Evolutionary conservation across 345 rosid genomes (phyloP), one percentile per base, ranked within the genome.

Genomic region (Acer negundo): DNA sequence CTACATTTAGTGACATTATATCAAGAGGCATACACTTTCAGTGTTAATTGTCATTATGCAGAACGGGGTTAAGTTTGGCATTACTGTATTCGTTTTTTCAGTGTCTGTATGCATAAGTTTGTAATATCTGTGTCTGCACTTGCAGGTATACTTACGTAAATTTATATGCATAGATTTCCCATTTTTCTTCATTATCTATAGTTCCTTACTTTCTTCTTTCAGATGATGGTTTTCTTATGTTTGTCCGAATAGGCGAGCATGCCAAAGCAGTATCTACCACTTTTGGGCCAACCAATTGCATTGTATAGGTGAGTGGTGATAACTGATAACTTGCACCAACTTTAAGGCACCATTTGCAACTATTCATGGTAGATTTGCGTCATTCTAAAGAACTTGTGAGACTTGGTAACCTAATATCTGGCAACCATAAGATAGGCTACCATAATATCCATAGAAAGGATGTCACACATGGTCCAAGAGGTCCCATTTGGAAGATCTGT

Each of bases 191-290:
- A 66, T 78, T 80, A 71, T 63, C 74, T 35, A 4, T 82, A 44
- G 76, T 75, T 69, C 69, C 58, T 49, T 31, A 42, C 81, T 77
- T 84, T 73, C 44, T 71, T 79, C 75, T 78, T 80, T 79, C 77
- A 67, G 78, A 79, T 87, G 84, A 87, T 78, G 65, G 74, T 71
- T 85, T 81, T 82, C 46, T 70, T 82, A 74, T 94, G 64, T 86
- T 86, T 83, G 78, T 86, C 80, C 62, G 74, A 80, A 83, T 80
- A 95, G 99, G 94, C 94, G 62, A 90, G 77, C 89, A 95, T 95
- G 86, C 99, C 99, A 69, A 95, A 95, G 91, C 99, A 95, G 79
- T 95, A 95, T 83, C 94, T 95, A 72, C 98, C 97, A 7, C 96
- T 95, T 72, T 51, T 93, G 26, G 99, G 94, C 80, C 99, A 91